Percentiles rank a stretch among this genome's conserved stretches.
phyloP scores from a whole-genome alignment of 169 alveolate genomes.

The Ichthyophthirius multifiliis region DNA sequence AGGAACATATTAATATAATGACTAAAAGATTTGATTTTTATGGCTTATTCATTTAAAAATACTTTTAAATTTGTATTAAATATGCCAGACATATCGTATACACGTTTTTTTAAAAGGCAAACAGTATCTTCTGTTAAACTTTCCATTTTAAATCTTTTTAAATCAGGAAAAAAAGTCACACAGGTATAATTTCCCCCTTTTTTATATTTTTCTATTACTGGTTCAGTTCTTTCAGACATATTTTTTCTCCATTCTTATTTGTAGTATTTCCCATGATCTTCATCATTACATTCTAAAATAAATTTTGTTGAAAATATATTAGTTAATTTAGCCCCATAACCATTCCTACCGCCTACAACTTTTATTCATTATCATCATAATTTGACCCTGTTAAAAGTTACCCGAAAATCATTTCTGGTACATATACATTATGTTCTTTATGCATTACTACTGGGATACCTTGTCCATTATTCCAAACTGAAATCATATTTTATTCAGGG shows the following conservation, averaged over 20 bases:
- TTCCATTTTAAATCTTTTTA: conserved; percentile 89
- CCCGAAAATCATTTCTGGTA: conserved; percentile 99
- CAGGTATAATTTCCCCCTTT: conserved; percentile 88
- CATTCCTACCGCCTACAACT: conserved; percentile 99
- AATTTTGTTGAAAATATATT: conserved; percentile 96
- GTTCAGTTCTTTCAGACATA: conserved; percentile 88
- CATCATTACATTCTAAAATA: conserved; percentile 94
- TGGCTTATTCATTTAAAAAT: conserved; percentile 89
- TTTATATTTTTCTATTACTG: conserved; percentile 69
- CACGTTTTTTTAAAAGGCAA: conserved; percentile 94
- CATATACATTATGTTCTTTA: conserved; percentile 95
- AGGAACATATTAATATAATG: conserved; percentile 94
- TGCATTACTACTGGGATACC: conserved; percentile 96
- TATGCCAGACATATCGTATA: conserved; percentile 99
- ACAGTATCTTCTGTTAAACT: conserved; percentile 91
- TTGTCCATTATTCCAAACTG: conserved; percentile 90
- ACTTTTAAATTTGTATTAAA: conserved; percentile 90
- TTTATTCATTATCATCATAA: conserved; percentile 98
- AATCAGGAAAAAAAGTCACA: conserved; percentile 97
- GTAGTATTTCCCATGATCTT: conserved; percentile 50
- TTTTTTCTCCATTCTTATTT: conserved; percentile 90
- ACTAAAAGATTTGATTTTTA: conserved; percentile 91
- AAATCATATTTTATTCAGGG: conserved; percentile 54
- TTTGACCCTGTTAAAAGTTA: conserved; percentile 97
- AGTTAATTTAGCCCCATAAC: conserved; percentile 99